These are phyloP conservation scores for Piper longum DNA, from an alignment of 164 flowering plant genomes.

Conservation along the genomic window DNA sequence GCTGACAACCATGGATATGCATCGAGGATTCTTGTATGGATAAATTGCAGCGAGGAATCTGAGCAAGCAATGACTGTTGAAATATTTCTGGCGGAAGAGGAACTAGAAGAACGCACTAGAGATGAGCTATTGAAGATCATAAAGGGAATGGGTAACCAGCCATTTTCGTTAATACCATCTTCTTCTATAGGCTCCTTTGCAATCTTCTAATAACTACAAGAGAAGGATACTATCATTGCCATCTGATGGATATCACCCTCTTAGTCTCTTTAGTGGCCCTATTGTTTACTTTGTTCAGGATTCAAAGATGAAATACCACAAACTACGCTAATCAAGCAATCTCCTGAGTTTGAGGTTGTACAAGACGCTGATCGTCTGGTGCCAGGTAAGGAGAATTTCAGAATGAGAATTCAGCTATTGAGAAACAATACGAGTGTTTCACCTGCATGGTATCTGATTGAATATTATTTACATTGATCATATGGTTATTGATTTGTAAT, in stretches of 20 bases:
- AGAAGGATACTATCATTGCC: neutral
- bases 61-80: slow-evolving; percentile 52
- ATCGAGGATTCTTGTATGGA: neutral
- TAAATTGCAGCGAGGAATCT: slow-evolving; percentile 43
- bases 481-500: neutral
- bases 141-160: slow-evolving; percentile 60
- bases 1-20: no score
- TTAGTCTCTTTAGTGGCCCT: neutral
- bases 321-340: neutral
- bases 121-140: slow-evolving; percentile 43
- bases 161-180: neutral
- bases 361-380: slow-evolving; percentile 97
- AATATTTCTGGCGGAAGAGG: slow-evolving; percentile 60
- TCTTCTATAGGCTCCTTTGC: no score
- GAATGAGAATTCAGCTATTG: no score
- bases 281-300: neutral
- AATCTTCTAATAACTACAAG: neutral
- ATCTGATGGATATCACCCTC: neutral
- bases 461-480: neutral
- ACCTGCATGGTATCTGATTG: no score
- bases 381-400: slow-evolving; percentile 41
- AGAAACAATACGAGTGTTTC: no score
- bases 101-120: slow-evolving; percentile 43
- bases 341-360: slow-evolving; percentile 23
- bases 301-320: neutral